Evolutionary conservation across 345 rosid genomes (phyloP).

Genomic region (Aegle marmelos): DNA sequence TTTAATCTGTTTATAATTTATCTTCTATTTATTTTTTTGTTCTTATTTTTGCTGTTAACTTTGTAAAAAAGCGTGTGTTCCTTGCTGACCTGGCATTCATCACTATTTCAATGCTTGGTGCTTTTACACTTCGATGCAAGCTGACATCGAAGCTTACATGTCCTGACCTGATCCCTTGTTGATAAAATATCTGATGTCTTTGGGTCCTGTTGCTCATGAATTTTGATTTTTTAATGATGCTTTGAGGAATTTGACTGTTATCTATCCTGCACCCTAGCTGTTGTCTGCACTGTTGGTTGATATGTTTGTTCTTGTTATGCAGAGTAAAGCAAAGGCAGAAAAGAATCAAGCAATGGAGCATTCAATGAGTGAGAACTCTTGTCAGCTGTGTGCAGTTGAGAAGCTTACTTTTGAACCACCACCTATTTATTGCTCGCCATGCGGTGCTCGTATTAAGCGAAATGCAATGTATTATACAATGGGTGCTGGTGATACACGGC

Average conservation of each 20-base stretch:
- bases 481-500: conserved; percentile 89
- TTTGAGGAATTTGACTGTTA: not conserved
- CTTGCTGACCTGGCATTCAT: not conserved
- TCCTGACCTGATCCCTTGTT: not conserved
- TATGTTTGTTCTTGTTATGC: conserved; percentile 21
- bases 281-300: not conserved
- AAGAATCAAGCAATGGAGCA: conserved; percentile 97
- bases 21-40: not conserved
- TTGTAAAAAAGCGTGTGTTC: not conserved
- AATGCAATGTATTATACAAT: conserved; percentile 93
- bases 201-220: not conserved
- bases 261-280: not conserved
- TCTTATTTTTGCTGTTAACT: not conserved
- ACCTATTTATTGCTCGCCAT: conserved; percentile 89
- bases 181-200: not conserved
- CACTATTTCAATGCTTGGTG: not conserved
- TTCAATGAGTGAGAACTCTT: conserved; percentile 95
- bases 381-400: conserved; percentile 99
- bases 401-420: conserved; percentile 98
- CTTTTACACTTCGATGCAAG: not conserved
- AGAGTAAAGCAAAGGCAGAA: conserved; percentile 97
- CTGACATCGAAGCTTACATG: not conserved
- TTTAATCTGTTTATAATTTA: not conserved
- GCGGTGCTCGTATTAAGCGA: conserved; percentile 98
- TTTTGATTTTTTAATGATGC: not conserved